phyloP scores from a whole-genome alignment of 2,329 filamentous ascomycete genomes.

The Leptographium wingfieldii region DNA sequence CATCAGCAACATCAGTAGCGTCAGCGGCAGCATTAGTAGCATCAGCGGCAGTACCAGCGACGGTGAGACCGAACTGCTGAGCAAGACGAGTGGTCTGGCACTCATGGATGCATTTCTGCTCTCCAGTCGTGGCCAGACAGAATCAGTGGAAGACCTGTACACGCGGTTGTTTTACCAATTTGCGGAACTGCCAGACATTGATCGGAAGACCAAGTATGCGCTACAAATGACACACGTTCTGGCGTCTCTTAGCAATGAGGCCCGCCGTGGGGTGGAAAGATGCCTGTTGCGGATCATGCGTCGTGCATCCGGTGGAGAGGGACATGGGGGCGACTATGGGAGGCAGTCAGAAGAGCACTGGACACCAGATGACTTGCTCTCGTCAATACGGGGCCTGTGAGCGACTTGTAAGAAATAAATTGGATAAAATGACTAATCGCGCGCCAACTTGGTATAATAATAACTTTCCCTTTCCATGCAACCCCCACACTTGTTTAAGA shows the following conservation, averaged over 20 bases:
- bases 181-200: neutral
- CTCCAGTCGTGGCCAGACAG: neutral
- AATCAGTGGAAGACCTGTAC: neutral
- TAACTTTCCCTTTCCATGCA: neutral
- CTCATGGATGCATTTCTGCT: neutral
- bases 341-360: neutral
- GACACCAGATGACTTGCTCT: constrained; percentile 5
- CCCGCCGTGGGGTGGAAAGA: constrained; percentile 4
- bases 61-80: neutral
- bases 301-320: neutral
- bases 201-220: neutral
- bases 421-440: neutral
- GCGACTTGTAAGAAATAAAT: neutral
- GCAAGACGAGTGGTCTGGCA: neutral
- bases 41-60: neutral
- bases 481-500: neutral
- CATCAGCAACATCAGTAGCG: neutral
- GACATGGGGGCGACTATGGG: neutral
- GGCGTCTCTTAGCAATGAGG: constrained; percentile 3
- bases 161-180: neutral
- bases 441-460: neutral
- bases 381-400: constrained; percentile 2
- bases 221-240: constrained; percentile 4
- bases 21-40: neutral
- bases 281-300: constrained; percentile 4